Evolutionary conservation across 306 rosid species (phyloP), one percentile per base, ranked within the genome.

Genomic region (Vachellia pachyceras): DNA sequence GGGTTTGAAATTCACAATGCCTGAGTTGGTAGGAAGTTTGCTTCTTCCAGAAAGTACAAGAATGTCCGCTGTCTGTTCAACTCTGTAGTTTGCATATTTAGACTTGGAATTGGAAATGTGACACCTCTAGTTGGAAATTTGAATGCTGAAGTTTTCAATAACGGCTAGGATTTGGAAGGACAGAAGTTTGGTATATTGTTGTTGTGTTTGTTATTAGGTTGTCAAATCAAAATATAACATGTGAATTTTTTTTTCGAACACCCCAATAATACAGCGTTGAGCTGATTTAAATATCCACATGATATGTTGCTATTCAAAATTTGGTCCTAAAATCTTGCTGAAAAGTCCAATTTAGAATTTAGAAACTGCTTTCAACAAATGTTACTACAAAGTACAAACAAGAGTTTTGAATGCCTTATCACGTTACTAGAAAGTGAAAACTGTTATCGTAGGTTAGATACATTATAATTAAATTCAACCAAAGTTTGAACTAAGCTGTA

Each of bases 21-120:
- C 2, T 71, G 14, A 33, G 17, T n/a, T 33, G 77, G 13, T 45
- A 5, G 36, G 47, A 40, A 4, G 10, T 72, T 78, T 71, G 20
- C 6, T 61, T 61, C 20, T 36, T 46, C 23, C 13, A 47, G 35
- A 63, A 55, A 7, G 42, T 23, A 17, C 11, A 52, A 52, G 1
- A 45, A 29, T 29, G 47, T 2, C 12, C 10, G 2, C 47, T 44
- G 12, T 78, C 37, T 50, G 70, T 55, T 78, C 29, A 18, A 46
- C 73, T 55, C 25, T 20, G 68, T 40, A 68, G 63, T 82, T 76
- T 61, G 69, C 17, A 17, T 61, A 47, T 70, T 69, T 22, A 69
- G 2, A 12, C 20, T 42, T 22, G 17, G 15, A n/a, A 29, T 25
- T 29, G 33, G 36, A 58, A 58, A 58, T 58, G 69, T 63, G 41